Base-by-base conservation (phyloP, 163 green algal genomes). In the Coccomyxa subellipsoidea region DNA sequence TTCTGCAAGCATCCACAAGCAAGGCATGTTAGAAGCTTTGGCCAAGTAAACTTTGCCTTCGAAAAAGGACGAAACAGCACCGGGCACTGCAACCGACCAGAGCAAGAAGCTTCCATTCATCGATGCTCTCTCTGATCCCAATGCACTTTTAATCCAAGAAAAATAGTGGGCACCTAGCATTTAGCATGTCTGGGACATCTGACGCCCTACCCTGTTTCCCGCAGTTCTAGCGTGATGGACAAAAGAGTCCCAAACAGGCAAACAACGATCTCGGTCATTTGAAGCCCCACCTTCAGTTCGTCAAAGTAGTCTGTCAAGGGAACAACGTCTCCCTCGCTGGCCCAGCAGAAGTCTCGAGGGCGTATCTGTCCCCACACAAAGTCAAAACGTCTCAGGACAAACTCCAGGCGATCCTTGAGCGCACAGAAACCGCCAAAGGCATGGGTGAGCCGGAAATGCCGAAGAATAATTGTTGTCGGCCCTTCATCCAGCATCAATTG, bases 301-400 rank as follows among this genome's bases (percentile, higher is more conserved):
- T 81, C 79, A 27, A 84, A 38, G 59, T 82, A 76, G 18, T 87
- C 83, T 38, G 78, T 59, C 38, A 87, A 66, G n/a, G 84, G 84
- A 25, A 85, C 37, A 21, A 85, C 54, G 69, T 84, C 81, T 27
- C 54, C 81, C 73, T 88, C 84, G 35, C 54, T 71, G 9, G 66
- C 84, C 84, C 84, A 88, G 38, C 32, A 80, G 53, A 84, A 85
- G 54, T 88, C 84, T 38, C 84, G 81, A 29, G 70, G 53, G 21
- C 77, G 54, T 47, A 77, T 70, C 83, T 87, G 79, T 59, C 47
- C 47, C 47, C 47, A 36, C 37, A 79, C 73, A 79, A 76, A 36
- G 34, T 39, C 69, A 36, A 76, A 36, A 36, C 31, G 69, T 76
- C 21, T 39, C 69, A 76, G 23, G 47, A 18, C 21, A 59, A 12